Conservation (phyloP, 2,329 filamentous ascomycete species). For the Apiospora pterosperma region DNA sequence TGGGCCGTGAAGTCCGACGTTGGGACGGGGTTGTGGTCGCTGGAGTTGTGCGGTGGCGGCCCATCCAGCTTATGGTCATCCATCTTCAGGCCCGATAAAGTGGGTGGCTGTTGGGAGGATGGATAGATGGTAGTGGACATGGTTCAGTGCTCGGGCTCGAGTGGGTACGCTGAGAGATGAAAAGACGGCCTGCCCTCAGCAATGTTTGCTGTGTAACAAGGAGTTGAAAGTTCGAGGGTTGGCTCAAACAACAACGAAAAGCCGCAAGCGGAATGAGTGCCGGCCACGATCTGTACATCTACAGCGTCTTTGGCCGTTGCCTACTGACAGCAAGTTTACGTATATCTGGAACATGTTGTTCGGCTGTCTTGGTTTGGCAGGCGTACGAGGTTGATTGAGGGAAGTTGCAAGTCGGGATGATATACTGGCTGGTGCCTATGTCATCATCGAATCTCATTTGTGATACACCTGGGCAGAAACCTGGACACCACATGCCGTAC, state of each 20-base stretch:
- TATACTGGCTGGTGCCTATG: neutral
- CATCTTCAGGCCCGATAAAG: neutral
- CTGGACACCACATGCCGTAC: neutral
- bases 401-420: neutral
- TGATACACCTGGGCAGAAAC: neutral
- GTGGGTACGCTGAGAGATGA: neutral
- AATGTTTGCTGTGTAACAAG: neutral
- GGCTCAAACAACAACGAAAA: neutral
- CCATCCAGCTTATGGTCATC: neutral
- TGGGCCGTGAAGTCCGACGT: neutral
- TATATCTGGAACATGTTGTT: neutral
- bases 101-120: neutral
- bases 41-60: neutral
- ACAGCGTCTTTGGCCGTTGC: neutral
- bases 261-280: neutral
- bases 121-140: constrained; percentile 9
- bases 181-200: neutral
- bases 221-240: neutral
- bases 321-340: neutral
- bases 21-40: constrained; percentile 2
- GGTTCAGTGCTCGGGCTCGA: neutral
- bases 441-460: neutral
- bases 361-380: neutral
- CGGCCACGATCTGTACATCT: too few species aligned
- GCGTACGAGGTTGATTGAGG: neutral